Evolutionary conservation across 768 basidiomycete species (phyloP), one percentile per base, ranked within the genome.

Genomic region (Pulveroboletus sp.): DNA sequence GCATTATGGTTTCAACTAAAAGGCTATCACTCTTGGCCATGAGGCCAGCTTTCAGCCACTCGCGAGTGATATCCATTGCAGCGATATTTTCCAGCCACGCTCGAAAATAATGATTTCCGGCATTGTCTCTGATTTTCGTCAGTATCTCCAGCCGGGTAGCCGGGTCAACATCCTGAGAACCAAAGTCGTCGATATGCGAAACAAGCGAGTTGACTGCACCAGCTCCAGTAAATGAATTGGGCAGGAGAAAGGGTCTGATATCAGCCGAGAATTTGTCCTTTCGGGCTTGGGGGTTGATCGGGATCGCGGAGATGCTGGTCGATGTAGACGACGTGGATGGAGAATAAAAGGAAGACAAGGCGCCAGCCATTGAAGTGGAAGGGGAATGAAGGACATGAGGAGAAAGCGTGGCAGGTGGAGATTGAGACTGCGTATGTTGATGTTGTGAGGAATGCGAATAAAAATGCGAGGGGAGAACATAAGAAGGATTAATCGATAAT

Each of bases 41-140:
- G 50, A 81, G 78, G 21, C 79, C 86, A 2, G 83, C 75, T 69
- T 83, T 88, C 51, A 93, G 69, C 90, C 90, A 93, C 57, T 88
- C 86, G 43, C 86, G 78, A 38, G 86, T 80, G 32, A 91, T 76
- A 52, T 87, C 86, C 73, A 92, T 82, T 15, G 88, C 90, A 35
- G 68, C 66, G 39, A 62, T n/a, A 63, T 87, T 89, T 65, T 89
- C 89, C 14, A 81, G 78, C 89, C 89, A 92, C 5, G 88, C 89
- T 38, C 87, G 81, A 65, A 87, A 91, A 62, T 92, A 93, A 59
- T 89, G 86, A 62, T 90, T 89, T 37, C 82, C 86, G 27, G 90
- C 90, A 42, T 83, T 81, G 66, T 93, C 89, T 55, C 89, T 77
- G 56, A 92, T 86, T 68, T 82, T 84, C 15, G 83, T 85, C 48